phyloP scores from a whole-genome alignment of 2,329 filamentous ascomycete genomes.

The Neofusicoccum laricinum region DNA sequence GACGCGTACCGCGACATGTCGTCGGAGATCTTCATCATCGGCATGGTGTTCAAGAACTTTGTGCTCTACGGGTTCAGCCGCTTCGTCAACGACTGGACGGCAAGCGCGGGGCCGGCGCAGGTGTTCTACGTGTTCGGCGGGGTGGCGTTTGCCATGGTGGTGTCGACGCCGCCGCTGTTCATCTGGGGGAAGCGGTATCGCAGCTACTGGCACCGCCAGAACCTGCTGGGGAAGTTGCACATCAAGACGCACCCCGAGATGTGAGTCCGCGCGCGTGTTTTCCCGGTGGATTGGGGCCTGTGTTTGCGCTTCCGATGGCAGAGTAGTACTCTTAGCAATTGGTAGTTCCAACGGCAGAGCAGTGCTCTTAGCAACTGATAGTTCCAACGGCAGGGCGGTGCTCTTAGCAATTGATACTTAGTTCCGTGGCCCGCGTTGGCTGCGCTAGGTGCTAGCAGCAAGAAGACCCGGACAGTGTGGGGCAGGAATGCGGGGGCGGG shows the following conservation, averaged over 20 bases:
- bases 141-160: conserved; percentile 24
- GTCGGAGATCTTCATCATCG: conserved; percentile 43
- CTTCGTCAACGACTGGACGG: conserved; percentile 44
- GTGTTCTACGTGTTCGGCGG: conserved; percentile 41
- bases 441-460: too few relatives aligned
- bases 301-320: too few relatives aligned
- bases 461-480: too few relatives aligned
- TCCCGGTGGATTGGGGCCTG: too few relatives aligned
- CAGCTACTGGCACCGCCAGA: conserved; percentile 34
- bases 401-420: too few relatives aligned
- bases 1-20: conserved; percentile 42
- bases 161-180: conserved; percentile 32
- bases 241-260: conserved; percentile 20
- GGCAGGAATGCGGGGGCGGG: conserved; percentile 10
- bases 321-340: too few relatives aligned
- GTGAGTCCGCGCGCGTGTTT: too few relatives aligned
- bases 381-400: too few relatives aligned
- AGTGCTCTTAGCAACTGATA: too few relatives aligned
- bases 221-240: conserved; percentile 31
- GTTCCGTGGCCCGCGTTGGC: too few relatives aligned
- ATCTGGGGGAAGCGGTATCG: conserved; percentile 35
- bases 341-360: too few relatives aligned
- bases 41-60: conserved; percentile 46
- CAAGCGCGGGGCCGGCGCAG: conserved; percentile 30
- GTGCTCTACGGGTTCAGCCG: conserved; percentile 44